These are phyloP conservation scores for Chalaropsis thielavioides DNA, from an alignment of 2,329 filamentous ascomycete species.

Conservation along the genomic window DNA sequence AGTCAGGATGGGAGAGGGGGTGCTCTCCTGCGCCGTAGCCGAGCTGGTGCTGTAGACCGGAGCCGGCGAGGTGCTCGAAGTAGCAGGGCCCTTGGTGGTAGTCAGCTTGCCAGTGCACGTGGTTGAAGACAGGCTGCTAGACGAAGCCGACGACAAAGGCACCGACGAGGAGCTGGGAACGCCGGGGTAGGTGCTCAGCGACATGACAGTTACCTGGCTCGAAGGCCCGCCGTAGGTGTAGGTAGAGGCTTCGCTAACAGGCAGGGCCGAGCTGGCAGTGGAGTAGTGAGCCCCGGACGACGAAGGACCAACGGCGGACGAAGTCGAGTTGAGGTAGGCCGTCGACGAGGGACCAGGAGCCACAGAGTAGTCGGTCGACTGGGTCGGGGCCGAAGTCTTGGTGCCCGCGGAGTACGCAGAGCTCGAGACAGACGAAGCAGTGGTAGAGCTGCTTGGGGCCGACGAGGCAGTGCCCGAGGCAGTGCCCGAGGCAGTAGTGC, in stretches of 20 bases:
- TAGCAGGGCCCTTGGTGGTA: not conserved
- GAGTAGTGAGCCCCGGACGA: not conserved
- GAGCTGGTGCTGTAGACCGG: not conserved
- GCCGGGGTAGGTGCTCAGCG: constrained; percentile 5
- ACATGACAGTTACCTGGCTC: not conserved
- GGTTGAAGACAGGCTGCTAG: not conserved
- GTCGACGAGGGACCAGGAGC: not conserved
- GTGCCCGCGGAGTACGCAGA: not conserved
- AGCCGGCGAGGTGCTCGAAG: not conserved
- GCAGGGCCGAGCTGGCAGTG: not conserved
- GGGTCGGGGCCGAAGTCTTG: not conserved
- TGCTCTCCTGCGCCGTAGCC: not conserved
- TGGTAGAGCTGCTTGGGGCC: not conserved
- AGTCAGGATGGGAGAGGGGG: constrained; percentile 12
- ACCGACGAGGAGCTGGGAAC: not conserved
- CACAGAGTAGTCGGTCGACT: not conserved
- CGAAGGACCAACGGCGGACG: not conserved
- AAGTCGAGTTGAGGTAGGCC: not conserved
- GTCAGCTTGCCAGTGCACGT: constrained; percentile 10
- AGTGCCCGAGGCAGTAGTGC: not conserved
- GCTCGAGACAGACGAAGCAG: not conserved
- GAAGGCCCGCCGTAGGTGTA: not conserved
- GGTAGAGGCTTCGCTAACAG: constrained; percentile 1
- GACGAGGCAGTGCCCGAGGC: not conserved
- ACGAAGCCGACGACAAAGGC: not conserved